A percentile compares a stretch with the other conserved stretches of the same genome.
These are phyloP conservation scores for Clonostachys rosea DNA, from an alignment of 2,329 filamentous ascomycete species.

Conservation along the genomic window DNA sequence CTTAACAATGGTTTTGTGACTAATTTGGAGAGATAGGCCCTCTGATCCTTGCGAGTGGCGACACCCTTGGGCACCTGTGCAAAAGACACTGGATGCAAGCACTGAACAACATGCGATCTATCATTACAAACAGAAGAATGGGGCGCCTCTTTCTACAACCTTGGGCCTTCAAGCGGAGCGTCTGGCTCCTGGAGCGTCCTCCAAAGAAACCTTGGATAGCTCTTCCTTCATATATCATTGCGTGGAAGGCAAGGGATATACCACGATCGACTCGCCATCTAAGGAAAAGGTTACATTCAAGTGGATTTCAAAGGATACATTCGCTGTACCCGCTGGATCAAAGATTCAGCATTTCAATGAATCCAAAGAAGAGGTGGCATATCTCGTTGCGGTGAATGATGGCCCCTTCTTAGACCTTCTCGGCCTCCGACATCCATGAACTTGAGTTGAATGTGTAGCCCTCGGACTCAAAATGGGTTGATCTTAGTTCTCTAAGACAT, in stretches of 20 bases:
- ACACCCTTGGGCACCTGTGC: conserved; percentile 37
- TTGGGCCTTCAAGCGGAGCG: conserved; percentile 44
- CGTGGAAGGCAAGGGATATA: conserved; percentile 37
- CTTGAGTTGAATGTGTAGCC: no score
- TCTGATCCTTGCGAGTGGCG: conserved; percentile 31
- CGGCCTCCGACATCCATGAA: conserved; percentile 10
- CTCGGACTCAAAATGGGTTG: no score
- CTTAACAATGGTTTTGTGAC: conserved; percentile 1
- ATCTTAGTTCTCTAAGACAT: no score
- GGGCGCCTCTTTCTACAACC: conserved; percentile 30
- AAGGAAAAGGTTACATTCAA: conserved; percentile 23
- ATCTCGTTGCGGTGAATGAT: conserved; percentile 26
- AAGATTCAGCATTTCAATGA: conserved; percentile 37
- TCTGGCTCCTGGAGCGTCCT: conserved; percentile 25
- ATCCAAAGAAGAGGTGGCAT: conserved; percentile 15
- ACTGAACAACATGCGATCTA: conserved; percentile 19
- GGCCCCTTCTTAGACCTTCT: conserved; percentile 22
- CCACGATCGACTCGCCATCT: conserved; percentile 24
- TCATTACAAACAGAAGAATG: conserved; percentile 25
- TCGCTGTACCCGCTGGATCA: conserved; percentile 48
- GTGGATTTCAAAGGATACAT: conserved; percentile 46
- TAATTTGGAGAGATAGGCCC: conserved; percentile 1
- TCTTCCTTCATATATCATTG: conserved; percentile 49
- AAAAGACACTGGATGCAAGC: conserved; percentile 25
- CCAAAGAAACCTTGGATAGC: conserved; percentile 30